These are phyloP conservation scores for Zymoseptoria tritici DNA, from an alignment of 2,329 filamentous ascomycete species.

Conservation along the genomic window DNA sequence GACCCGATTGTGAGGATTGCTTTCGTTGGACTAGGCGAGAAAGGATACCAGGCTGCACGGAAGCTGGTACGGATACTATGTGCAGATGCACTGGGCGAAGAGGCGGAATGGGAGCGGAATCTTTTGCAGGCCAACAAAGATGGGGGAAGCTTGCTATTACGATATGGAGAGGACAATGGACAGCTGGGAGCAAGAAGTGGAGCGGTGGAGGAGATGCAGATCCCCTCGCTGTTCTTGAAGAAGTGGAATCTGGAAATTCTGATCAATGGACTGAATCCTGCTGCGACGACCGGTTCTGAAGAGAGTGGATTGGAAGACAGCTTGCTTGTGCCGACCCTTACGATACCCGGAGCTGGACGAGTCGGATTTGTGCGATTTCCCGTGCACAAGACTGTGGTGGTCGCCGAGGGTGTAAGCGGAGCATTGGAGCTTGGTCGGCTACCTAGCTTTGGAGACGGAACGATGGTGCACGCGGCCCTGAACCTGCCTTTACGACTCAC, in stretches of 20 bases:
- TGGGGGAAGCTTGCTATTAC: constrained; percentile 35
- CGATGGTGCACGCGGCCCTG: constrained; percentile 50
- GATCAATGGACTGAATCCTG: constrained; percentile 44
- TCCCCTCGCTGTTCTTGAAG: constrained; percentile 57
- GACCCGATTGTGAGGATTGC: constrained; percentile 50
- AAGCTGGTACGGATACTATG: constrained; percentile 57
- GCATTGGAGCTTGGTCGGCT: constrained; percentile 47
- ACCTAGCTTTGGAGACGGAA: constrained; percentile 23
- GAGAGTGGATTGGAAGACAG: constrained; percentile 51
- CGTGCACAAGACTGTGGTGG: constrained; percentile 71
- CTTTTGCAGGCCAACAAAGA: constrained; percentile 29
- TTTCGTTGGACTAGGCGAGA: constrained; percentile 33
- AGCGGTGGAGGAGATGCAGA: constrained; percentile 52
- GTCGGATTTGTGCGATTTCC: constrained; percentile 66
- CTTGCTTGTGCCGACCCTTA: constrained; percentile 66
- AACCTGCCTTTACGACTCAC: constrained; percentile 43
- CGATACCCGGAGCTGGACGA: constrained; percentile 59
- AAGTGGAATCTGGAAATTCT: constrained; percentile 57
- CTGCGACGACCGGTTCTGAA: not conserved
- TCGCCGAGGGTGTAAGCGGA: constrained; percentile 65
- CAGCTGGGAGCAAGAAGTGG: constrained; percentile 34
- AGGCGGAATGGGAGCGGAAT: constrained; percentile 38
- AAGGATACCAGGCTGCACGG: constrained; percentile 47
- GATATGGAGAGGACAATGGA: constrained; percentile 42
- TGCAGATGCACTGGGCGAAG: constrained; percentile 38